These are phyloP conservation scores for Didymella glomerata DNA, from an alignment of 2,329 filamentous ascomycete species.

Conservation along the genomic window DNA sequence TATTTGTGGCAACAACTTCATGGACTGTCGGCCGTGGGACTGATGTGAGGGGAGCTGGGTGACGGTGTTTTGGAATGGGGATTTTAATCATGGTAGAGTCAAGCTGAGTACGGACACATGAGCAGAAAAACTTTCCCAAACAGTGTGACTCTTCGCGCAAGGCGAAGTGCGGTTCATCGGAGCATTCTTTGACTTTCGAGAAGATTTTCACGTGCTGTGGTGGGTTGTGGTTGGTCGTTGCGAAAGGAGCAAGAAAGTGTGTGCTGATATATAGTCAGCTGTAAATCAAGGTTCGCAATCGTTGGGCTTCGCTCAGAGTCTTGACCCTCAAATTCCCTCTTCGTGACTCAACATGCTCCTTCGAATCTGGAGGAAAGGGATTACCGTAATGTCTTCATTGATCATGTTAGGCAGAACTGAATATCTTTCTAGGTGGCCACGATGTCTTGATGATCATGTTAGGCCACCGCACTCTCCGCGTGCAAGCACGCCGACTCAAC, in stretches of 20 bases:
- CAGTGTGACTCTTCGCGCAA: too few relatives aligned
- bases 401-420: constrained; percentile 21
- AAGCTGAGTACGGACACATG: too few relatives aligned
- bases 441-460: constrained; percentile 25
- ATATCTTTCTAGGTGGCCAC: constrained; percentile 3
- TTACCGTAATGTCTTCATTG: constrained; percentile 23
- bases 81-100: too few relatives aligned
- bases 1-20: constrained; percentile 24
- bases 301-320: not conserved
- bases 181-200: not conserved
- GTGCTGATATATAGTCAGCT: not conserved
- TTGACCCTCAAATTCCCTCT: not conserved
- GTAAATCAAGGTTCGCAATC: not conserved
- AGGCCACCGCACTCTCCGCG: constrained; percentile 5
- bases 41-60: not conserved
- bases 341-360: not conserved
- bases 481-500: not conserved
- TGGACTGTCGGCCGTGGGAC: constrained; percentile 19
- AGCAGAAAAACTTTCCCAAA: too few relatives aligned
- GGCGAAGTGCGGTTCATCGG: not conserved
- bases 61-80: too few relatives aligned
- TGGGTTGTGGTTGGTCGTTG: not conserved
- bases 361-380: not conserved
- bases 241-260: not conserved
- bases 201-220: not conserved